A percentile compares a stretch with the other conserved stretches of the same genome.
Evolutionary conservation across 805 yeast genomes (phyloP).

Genomic region (Barnettozyma vustinii): DNA sequence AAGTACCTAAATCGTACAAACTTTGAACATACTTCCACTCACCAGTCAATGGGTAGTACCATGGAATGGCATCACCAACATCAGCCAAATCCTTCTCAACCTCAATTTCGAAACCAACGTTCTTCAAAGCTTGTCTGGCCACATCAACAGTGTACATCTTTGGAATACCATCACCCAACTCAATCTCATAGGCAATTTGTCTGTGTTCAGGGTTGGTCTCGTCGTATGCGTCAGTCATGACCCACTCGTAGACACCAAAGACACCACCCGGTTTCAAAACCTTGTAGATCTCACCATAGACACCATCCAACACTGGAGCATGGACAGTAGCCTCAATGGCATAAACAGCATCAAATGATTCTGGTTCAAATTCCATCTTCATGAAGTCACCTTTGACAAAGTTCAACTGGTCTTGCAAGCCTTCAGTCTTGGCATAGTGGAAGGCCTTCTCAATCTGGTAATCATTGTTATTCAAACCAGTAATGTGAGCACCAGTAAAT

Average conservation of each 20-base stretch:
- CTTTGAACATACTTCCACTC: conserved; percentile 86
- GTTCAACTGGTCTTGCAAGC: conserved; percentile 66
- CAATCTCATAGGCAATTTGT: conserved; percentile 93
- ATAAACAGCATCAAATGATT: conserved; percentile 90
- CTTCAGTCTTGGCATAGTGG: conserved; percentile 62
- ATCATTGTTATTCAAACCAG: conserved; percentile 94
- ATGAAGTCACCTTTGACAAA: conserved; percentile 97
- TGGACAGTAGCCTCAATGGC: conserved; percentile 99
- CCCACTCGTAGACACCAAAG: conserved; percentile 99
- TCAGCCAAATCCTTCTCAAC: conserved; percentile 81
- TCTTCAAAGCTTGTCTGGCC: conserved; percentile 80
- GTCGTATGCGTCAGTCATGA: conserved; percentile 92
- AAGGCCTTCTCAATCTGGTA: conserved; percentile 92
- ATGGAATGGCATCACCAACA: conserved; percentile 77
- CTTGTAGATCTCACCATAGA: conserved; percentile 88
- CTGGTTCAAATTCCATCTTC: conserved; percentile 95
- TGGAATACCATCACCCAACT: conserved; percentile 98
- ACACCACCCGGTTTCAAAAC: conserved; percentile 97
- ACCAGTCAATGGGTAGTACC: conserved; percentile 97
- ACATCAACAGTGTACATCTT: conserved; percentile 85
- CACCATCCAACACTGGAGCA: conserved; percentile 95
- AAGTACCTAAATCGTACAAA: conserved; percentile 70
- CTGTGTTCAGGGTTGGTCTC: conserved; percentile 85
- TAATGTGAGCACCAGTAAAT: conserved; percentile 80
- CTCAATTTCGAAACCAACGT: conserved; percentile 81